Percentiles rank a stretch among this genome's conserved stretches.
phyloP scores from a whole-genome alignment of 768 basidiomycete genomes.

The Mycena metata region DNA sequence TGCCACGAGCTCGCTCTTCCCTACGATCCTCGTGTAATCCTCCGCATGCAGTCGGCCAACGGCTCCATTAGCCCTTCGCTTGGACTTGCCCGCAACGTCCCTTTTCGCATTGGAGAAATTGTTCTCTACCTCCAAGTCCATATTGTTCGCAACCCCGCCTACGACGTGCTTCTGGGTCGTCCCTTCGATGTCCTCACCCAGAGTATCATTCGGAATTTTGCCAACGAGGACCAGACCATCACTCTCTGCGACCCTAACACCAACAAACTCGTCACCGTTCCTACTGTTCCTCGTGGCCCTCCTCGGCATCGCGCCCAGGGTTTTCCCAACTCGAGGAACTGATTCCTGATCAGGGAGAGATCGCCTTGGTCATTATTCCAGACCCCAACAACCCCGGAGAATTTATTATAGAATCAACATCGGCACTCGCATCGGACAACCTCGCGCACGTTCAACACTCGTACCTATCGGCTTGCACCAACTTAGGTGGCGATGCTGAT shows the following conservation, averaged over 20 bases:
- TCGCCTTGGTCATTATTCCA: neutral
- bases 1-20: no score
- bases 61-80: no score
- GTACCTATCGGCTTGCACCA: slow-evolving; percentile 23
- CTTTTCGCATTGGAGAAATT: neutral
- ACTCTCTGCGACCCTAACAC: neutral
- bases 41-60: no score
- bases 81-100: neutral
- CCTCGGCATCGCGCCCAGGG: neutral
- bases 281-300: neutral
- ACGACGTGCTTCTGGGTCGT: neutral
- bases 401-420: slow-evolving; percentile 15
- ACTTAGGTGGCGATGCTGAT: slow-evolving; percentile 6
- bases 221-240: neutral
- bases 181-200: neutral
- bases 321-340: slow-evolving; percentile 1
- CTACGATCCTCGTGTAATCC: no score
- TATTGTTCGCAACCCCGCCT: neutral
- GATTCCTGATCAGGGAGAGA: slow-evolving; percentile 11
- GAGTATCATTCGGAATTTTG: neutral
- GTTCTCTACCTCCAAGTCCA: neutral
- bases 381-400: slow-evolving; percentile 8
- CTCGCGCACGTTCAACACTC: slow-evolving; percentile 5
- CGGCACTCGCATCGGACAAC: slow-evolving; percentile 21
- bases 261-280: neutral